Percentiles rank a stretch among this genome's conserved stretches.
phyloP scores from a whole-genome alignment of 1,139 yeast species.

The Lodderomyces theae region DNA sequence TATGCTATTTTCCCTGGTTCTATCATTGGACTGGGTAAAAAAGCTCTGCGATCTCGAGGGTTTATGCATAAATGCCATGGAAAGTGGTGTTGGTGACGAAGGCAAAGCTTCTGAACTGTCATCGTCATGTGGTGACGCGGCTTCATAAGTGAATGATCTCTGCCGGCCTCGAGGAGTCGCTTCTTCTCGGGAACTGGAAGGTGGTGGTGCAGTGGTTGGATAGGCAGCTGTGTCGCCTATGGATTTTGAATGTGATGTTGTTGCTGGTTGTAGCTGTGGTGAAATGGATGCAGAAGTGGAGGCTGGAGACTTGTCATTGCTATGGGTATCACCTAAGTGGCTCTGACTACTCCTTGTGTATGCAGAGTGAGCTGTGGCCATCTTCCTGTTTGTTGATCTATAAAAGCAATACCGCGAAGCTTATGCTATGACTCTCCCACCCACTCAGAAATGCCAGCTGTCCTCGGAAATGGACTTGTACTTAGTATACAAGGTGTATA shows the following conservation, averaged over 20 bases:
- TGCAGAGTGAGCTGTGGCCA: neutral
- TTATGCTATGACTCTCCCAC: too few species aligned
- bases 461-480: too few species aligned
- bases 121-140: neutral
- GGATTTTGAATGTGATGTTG: constrained; percentile 8
- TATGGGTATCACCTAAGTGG: neutral
- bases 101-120: neutral
- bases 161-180: constrained; percentile 8
- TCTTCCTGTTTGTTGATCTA: too few species aligned
- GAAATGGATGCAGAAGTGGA: constrained; percentile 3
- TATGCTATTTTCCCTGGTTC: constrained; percentile 33
- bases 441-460: too few species aligned
- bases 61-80: constrained; percentile 41
- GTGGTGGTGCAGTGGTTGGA: neutral
- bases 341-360: neutral
- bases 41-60: constrained; percentile 37
- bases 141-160: constrained; percentile 13
- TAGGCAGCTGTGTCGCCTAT: neutral
- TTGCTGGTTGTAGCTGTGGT: too few species aligned
- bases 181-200: neutral
- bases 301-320: neutral
- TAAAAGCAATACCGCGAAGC: too few species aligned
- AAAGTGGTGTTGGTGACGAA: constrained; percentile 22
- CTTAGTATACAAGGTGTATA: too few species aligned
- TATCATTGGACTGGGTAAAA: constrained; percentile 33